These are phyloP conservation scores for Cladophialophora psammophila DNA, from an alignment of 2,329 filamentous ascomycete species.

Conservation along the genomic window DNA sequence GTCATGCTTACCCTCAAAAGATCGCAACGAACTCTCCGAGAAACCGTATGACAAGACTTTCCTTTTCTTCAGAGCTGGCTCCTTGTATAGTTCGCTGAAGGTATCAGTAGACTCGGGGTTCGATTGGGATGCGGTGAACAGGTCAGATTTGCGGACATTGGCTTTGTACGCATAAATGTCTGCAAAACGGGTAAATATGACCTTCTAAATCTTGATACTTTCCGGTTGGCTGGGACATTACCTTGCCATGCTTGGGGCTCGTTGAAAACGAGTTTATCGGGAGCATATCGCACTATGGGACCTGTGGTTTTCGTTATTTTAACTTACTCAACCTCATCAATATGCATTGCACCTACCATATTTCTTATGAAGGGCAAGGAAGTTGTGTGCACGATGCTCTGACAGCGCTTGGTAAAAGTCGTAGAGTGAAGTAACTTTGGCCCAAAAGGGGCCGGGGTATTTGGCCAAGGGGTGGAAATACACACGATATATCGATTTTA, in stretches of 20 bases:
- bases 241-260: slow-evolving; percentile 18
- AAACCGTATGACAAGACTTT: slow-evolving; percentile 6
- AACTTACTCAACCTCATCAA: background rate
- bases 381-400: slow-evolving; percentile 9
- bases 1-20: slow-evolving; percentile 12
- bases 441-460: slow-evolving; percentile 69
- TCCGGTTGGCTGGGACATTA: slow-evolving; percentile 1
- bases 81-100: slow-evolving; percentile 18
- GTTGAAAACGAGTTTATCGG: slow-evolving; percentile 16
- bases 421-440: slow-evolving; percentile 39
- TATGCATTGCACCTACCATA: background rate
- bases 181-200: slow-evolving; percentile 1
- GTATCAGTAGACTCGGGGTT: slow-evolving; percentile 13
- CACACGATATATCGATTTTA: slow-evolving; percentile 18
- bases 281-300: slow-evolving; percentile 8
- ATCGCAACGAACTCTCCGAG: slow-evolving; percentile 12
- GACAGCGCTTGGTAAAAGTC: slow-evolving; percentile 11
- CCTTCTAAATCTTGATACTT: background rate
- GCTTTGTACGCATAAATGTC: slow-evolving; percentile 18
- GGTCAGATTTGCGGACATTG: slow-evolving; percentile 16
- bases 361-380: slow-evolving; percentile 11
- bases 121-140: slow-evolving; percentile 6
- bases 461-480: slow-evolving; percentile 65
- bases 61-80: slow-evolving; percentile 21
- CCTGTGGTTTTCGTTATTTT: background rate